phyloP scores from a whole-genome alignment of 2,329 filamentous ascomycete species.

The Ramularia endophylla region DNA sequence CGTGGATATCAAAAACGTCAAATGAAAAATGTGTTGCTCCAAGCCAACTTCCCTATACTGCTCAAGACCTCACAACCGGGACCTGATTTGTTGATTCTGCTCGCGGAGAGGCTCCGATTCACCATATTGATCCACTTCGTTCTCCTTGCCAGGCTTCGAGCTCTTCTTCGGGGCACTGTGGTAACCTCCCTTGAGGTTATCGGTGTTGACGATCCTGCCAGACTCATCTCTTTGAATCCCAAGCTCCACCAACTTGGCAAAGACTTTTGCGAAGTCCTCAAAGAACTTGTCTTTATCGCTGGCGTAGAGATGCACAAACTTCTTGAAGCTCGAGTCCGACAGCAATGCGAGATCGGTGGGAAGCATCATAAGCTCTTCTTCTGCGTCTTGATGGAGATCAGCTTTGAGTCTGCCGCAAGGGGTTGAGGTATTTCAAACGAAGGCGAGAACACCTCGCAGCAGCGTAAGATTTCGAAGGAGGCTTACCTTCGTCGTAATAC shows the following conservation, averaged over 20 bases:
- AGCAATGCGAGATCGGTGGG: conserved; percentile 57
- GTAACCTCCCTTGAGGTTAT: conserved; percentile 54
- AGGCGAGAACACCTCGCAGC: too few species aligned
- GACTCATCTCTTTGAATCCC: conserved; percentile 52
- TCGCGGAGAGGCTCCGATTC: conserved; percentile 39
- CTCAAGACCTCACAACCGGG: conserved; percentile 37
- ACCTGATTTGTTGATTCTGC: conserved; percentile 34
- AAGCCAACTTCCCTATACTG: too few species aligned
- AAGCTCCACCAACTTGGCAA: conserved; percentile 56
- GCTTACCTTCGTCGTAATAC: conserved; percentile 54
- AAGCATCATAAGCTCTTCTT: conserved; percentile 60
- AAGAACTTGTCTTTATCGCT: conserved; percentile 58
- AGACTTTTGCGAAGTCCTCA: conserved; percentile 52
- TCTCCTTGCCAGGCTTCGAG: conserved; percentile 31
- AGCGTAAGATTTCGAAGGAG: too few species aligned
- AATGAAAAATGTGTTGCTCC: too few species aligned
- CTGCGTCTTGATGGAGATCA: too few species aligned
- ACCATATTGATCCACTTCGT: conserved; percentile 27
- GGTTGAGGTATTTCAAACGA: background rate
- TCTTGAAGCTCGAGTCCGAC: conserved; percentile 47
- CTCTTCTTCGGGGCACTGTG: conserved; percentile 54
- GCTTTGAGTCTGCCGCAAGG: too few species aligned
- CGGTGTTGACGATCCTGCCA: conserved; percentile 50
- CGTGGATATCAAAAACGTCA: too few species aligned
- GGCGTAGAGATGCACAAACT: conserved; percentile 55